Evolutionary conservation across 2,329 filamentous ascomycete species (phyloP).

Genomic region (Neofusicoccum sp.): DNA sequence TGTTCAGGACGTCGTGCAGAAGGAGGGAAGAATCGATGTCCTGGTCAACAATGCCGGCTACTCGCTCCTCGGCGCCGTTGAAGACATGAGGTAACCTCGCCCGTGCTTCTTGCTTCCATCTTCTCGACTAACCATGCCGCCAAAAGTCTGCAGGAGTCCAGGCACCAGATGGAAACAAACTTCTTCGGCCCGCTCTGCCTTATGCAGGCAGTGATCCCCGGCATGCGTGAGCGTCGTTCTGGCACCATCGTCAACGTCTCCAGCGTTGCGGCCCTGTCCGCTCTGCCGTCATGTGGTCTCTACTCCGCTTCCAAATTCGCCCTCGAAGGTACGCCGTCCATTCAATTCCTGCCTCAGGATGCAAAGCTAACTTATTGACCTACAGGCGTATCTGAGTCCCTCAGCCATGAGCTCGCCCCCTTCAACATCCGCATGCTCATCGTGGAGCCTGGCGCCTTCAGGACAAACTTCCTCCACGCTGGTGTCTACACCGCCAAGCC

Average conservation of each 20-base stretch:
- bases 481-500: background rate
- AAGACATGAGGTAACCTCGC: background rate
- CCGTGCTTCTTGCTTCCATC: no score
- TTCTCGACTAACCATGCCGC: no score
- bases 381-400: background rate
- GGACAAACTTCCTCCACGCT: background rate
- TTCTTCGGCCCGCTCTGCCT: conserved; percentile 54
- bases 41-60: conserved; percentile 3
- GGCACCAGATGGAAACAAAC: conserved; percentile 48
- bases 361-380: conserved; percentile 46
- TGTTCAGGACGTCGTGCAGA: conserved; percentile 37
- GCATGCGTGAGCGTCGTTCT: conserved; percentile 37
- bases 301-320: conserved; percentile 50
- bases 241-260: conserved; percentile 48
- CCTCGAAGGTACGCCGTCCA: background rate
- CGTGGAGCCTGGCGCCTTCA: background rate
- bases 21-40: conserved; percentile 23
- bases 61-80: background rate
- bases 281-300: conserved; percentile 40
- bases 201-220: conserved; percentile 48
- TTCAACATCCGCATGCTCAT: background rate
- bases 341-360: conserved; percentile 37
- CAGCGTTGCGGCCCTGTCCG: conserved; percentile 43
- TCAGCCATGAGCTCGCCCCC: background rate
- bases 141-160: background rate